Base-by-base conservation (phyloP, 2,329 filamentous ascomycete genomes). In the Talaromyces islandicus region DNA sequence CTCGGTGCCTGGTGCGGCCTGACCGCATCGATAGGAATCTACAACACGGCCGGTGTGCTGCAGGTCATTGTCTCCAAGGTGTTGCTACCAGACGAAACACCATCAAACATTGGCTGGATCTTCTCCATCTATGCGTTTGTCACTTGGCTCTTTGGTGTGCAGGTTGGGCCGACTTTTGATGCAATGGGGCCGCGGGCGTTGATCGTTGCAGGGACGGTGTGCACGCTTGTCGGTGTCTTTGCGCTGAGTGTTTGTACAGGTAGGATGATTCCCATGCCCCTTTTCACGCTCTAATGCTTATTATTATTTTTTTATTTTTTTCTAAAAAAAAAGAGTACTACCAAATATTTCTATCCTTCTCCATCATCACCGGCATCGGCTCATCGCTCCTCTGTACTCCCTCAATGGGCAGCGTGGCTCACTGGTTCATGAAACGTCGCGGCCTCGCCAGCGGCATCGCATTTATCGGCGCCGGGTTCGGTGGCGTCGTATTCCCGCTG, bases 291-390 rank as follows among this genome's bases (percentile, higher is more conserved):
- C 10, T 3, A 21, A 3, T 46, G 11, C 19, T 38, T n/a, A n/a
- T n/a, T n/a, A n/a, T n/a, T n/a, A n/a, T n/a, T n/a, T n/a, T n/a
- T n/a, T n/a, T n/a, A n/a, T n/a, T n/a, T n/a, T n/a, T n/a, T n/a
- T n/a, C n/a, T n/a, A n/a, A n/a, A n/a, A n/a, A 61, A 54, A 51
- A 48, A 59, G 69, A 69, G 29, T 78, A 74, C 62, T 80, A 74
- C 68, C 77, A 79, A 32, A 72, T 78, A 63, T 65, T 79, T 10
- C 66, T 79, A 0, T 71, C 71, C 29, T 74, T 72, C 59, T 73
- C 72, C 4, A 62, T 80, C 2, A 63, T 79, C 0, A 74, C 71
- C 9, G 78, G 76, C 0, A 62, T 75, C 1, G 68, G 73, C 0
- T 72, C 70, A 1, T 75, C 75, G 1, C 68, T 78, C 59, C 64